Evolutionary conservation across 176 grass and related monocot genomes (phyloP).

Genomic region (Triticum turgidum): DNA sequence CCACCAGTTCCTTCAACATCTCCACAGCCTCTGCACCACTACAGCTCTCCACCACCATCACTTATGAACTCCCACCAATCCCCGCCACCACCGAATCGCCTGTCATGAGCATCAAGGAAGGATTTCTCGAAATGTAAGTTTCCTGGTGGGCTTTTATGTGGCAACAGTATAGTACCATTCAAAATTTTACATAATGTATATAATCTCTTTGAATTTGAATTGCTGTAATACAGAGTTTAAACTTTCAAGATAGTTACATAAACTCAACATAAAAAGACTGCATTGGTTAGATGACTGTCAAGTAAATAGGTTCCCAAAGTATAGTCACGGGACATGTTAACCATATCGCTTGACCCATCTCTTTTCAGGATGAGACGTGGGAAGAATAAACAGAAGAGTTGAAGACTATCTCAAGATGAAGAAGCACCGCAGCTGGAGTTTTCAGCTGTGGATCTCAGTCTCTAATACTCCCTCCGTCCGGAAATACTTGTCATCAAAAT

Average conservation of each 20-base stretch:
- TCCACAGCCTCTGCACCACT: conserved; percentile 28
- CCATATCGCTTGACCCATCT: background rate
- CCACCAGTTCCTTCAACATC: conserved; percentile 27
- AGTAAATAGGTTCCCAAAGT: background rate
- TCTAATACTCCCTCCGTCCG: background rate
- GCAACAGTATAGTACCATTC: background rate
- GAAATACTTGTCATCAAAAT: too few species aligned
- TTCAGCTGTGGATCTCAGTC: background rate
- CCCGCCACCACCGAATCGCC: conserved; percentile 17
- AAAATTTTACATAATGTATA: background rate
- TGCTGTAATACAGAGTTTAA: background rate
- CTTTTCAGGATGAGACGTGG: conserved; percentile 25
- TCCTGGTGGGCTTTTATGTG: background rate
- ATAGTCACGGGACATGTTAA: background rate
- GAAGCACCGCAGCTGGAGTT: background rate
- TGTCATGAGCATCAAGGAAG: background rate
- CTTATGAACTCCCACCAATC: conserved; percentile 27
- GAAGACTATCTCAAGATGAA: conserved; percentile 16
- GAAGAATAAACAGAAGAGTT: conserved; percentile 19
- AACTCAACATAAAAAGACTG: background rate
- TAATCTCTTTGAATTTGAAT: background rate
- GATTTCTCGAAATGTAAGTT: conserved; percentile 30
- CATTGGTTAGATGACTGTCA: background rate
- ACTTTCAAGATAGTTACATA: background rate
- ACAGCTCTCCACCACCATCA: conserved; percentile 40